Evolutionary conservation across 148 eudicot species (phyloP), one percentile per base, ranked within the genome.

Genomic region (Camellia lanceoleosa): DNA sequence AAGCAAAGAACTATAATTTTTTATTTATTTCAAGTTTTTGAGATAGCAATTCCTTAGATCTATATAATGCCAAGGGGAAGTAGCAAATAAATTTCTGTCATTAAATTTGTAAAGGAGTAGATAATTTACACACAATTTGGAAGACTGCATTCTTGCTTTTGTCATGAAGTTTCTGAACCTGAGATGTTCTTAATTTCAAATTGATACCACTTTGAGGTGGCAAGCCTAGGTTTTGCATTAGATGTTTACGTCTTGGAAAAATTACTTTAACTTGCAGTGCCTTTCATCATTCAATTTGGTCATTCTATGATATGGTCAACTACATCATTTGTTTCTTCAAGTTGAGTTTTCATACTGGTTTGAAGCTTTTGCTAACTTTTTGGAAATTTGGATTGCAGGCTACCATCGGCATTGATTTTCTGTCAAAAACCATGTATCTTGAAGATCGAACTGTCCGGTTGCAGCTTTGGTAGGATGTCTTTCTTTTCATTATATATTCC

Each of bases 401-500:
- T 64, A 87, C 89, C 4, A 87, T 87, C 63, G 89, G 89, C 67
- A 85, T 87, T 14, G 89, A 87, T 77, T 87, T 87, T 68, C 78
- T 87, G 61, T 87, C 87, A 4, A 87, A 87, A 68, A 87, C 89
- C 46, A 87, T 87, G 89, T 87, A 87, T 75, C 87, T 85, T 67
- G 87, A 87, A 85, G 89, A 87, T 79, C 78, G 89, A 76, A 87
- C 89, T 19, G 82, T 87, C 65, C 89, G 89, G 16, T 75, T 87
- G 79, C 89, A 87, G 75, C 89, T 87, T 67, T 87, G 89, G 87
- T 87, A 71, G 5, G 74, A 71, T 8, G 20, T 51, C 43, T 49
- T 30, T 30, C 38, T 70, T 69, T 49, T 49, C 19, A 46, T 11
- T 14, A 11, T 15, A 23, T 18, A 23, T 18, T 43, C 49, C 38